phyloP scores from a whole-genome alignment of 2,329 filamentous ascomycete genomes.

The Fusarium siculi region DNA sequence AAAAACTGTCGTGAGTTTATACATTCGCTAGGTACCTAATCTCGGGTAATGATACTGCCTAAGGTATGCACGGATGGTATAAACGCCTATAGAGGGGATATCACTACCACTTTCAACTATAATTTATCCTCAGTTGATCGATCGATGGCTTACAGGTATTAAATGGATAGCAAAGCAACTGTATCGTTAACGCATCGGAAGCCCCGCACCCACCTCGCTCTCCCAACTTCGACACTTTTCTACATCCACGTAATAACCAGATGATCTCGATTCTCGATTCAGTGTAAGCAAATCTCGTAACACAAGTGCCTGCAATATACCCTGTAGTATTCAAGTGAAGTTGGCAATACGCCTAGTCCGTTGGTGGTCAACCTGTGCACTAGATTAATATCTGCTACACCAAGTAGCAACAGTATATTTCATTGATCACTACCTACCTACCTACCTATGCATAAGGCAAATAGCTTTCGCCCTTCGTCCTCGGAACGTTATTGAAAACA shows the following conservation, averaged over 20 bases:
- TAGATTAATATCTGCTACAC: not conserved
- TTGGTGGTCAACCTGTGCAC: not conserved
- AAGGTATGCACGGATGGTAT: not conserved
- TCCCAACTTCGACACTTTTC: not conserved
- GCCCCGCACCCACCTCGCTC: not conserved
- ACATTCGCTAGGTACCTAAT: not conserved
- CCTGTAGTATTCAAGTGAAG: not conserved
- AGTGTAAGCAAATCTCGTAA: not conserved
- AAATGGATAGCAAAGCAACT: not conserved
- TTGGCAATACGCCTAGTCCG: not conserved
- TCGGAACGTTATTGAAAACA: not conserved
- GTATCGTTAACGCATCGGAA: not conserved
- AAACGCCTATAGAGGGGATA: not conserved
- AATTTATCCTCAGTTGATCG: not conserved
- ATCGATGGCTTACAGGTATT: not conserved
- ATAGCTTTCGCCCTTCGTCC: not conserved
- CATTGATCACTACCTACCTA: not conserved
- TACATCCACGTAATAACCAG: not conserved
- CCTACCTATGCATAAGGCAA: not conserved
- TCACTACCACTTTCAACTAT: not conserved
- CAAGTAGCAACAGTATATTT: not conserved
- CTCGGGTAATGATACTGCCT: too few species aligned
- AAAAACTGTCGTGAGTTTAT: not conserved
- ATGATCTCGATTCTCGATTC: not conserved
- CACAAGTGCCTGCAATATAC: not conserved